These are phyloP conservation scores for Coprinellus aureogranulatus DNA, from an alignment of 768 basidiomycete species.

Conservation along the genomic window DNA sequence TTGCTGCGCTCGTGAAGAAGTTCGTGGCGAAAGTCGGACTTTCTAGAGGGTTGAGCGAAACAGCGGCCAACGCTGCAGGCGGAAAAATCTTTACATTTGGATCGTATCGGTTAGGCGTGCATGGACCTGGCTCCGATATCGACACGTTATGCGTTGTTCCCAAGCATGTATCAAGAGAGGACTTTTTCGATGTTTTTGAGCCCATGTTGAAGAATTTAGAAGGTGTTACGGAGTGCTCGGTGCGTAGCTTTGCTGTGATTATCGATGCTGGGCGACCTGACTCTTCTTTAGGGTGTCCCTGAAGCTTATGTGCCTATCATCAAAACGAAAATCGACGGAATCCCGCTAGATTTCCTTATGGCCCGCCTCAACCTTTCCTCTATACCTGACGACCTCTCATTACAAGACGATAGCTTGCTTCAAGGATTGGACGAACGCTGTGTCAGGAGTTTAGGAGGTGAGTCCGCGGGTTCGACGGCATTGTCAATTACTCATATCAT, in stretches of 20 bases:
- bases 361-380: conserved; percentile 81
- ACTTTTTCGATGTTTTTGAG: conserved; percentile 92
- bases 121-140: conserved; percentile 94
- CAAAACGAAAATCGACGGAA: conserved; percentile 85
- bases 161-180: conserved; percentile 91
- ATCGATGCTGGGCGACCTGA: conserved; percentile 3
- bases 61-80: conserved; percentile 84
- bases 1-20: conserved; percentile 85
- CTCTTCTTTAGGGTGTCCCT: conserved; percentile 73
- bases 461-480: conserved; percentile 8
- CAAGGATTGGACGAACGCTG: conserved; percentile 93
- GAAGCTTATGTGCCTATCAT: conserved; percentile 97
- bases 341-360: conserved; percentile 93
- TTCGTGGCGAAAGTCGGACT: conserved; percentile 86
- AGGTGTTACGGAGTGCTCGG: conserved; percentile 85
- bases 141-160: conserved; percentile 98
- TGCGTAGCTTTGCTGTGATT: conserved; percentile 41
- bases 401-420: conserved; percentile 88
- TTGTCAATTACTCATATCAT: conserved; percentile 11
- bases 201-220: conserved; percentile 81
- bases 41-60: conserved; percentile 78
- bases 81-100: conserved; percentile 99
- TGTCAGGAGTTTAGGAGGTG: conserved; percentile 91
- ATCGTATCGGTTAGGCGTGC: conserved; percentile 95
- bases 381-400: conserved; percentile 88